Conservation (phyloP, 108 stramenopile genomes). For the Aureococcus anophagefferens region DNA sequence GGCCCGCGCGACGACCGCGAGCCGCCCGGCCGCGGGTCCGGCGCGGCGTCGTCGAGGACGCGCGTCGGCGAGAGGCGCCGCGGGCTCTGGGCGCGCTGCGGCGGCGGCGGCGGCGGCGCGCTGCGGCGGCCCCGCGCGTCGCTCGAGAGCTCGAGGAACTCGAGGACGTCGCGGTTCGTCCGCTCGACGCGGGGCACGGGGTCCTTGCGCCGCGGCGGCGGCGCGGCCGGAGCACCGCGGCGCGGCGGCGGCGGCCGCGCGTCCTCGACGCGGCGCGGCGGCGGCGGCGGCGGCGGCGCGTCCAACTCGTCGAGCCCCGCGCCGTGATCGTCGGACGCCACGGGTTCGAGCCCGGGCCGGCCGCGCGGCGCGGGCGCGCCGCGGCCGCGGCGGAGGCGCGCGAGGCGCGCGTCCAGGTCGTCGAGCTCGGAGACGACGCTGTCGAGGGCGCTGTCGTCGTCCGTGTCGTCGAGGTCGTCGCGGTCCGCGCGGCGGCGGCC, state of each 20-base stretch:
- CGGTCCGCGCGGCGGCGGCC: not conserved
- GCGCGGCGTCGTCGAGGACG: not conserved
- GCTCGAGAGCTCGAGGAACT: not conserved
- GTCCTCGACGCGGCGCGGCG: too few relatives aligned
- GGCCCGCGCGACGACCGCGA: too few relatives aligned
- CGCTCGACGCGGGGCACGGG: not conserved
- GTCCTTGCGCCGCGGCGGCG: too few relatives aligned
- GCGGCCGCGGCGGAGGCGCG: not conserved
- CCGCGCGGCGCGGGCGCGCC: too few relatives aligned
- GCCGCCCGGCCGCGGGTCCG: too few relatives aligned
- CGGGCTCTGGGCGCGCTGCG: not conserved
- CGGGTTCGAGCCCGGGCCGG: too few relatives aligned
- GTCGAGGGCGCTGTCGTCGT: not conserved
- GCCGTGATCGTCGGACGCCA: too few relatives aligned
- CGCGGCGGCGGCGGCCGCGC: too few relatives aligned
- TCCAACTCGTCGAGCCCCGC: too few relatives aligned
- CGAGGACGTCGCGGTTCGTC: conserved; percentile 1
- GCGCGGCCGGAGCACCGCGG: too few relatives aligned
- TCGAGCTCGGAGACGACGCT: not conserved
- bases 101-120: not conserved
- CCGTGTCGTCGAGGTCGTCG: not conserved
- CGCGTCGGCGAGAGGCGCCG: not conserved
- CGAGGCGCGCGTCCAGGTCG: not conserved
- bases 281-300: too few relatives aligned
- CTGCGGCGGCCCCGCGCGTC: not conserved